These are phyloP conservation scores for Didymella keratinophila DNA, from an alignment of 2,329 filamentous ascomycete genomes.

Conservation along the genomic window DNA sequence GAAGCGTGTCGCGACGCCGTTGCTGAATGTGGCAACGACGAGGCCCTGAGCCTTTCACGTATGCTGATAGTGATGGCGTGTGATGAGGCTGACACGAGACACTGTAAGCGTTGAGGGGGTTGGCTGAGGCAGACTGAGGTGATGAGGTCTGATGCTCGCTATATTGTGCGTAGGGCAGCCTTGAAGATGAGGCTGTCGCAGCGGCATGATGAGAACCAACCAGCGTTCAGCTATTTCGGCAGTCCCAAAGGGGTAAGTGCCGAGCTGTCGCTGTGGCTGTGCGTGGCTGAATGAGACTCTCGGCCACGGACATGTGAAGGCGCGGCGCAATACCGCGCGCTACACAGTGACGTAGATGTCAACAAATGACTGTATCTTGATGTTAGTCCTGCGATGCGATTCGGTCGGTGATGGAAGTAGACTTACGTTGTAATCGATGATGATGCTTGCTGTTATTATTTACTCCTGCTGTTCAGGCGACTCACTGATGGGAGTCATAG, in stretches of 20 bases:
- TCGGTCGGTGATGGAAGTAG: conserved; percentile 9
- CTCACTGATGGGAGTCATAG: conserved; percentile 54
- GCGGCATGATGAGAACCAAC: conserved; percentile 6
- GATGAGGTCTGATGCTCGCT: conserved; percentile 10
- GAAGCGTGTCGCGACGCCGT: conserved; percentile 10
- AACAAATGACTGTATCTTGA: conserved; percentile 27
- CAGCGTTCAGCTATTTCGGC: background rate
- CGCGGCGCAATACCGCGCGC: conserved; percentile 21
- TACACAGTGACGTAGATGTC: conserved; percentile 23
- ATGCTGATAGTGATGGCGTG: conserved; percentile 10
- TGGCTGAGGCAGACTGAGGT: conserved; percentile 16
- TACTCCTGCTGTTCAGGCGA: conserved; percentile 50
- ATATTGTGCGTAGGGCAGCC: conserved; percentile 2
- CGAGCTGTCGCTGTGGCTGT: conserved; percentile 2
- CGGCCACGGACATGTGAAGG: conserved; percentile 19
- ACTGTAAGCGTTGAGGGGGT: conserved; percentile 1
- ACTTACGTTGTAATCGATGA: conserved; percentile 27
- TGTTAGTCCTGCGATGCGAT: conserved; percentile 25
- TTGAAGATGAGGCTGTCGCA: conserved; percentile 10
- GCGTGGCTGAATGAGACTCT: conserved; percentile 4
- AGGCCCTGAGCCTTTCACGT: conserved; percentile 8
- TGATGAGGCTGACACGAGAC: conserved; percentile 22
- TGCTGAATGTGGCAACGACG: conserved; percentile 16
- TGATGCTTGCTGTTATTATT: conserved; percentile 19
- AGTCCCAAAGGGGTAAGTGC: conserved; percentile 7